These are phyloP conservation scores for Schoenoplectus triqueter DNA, from an alignment of 202 grass and related monocot species.

Conservation along the genomic window DNA sequence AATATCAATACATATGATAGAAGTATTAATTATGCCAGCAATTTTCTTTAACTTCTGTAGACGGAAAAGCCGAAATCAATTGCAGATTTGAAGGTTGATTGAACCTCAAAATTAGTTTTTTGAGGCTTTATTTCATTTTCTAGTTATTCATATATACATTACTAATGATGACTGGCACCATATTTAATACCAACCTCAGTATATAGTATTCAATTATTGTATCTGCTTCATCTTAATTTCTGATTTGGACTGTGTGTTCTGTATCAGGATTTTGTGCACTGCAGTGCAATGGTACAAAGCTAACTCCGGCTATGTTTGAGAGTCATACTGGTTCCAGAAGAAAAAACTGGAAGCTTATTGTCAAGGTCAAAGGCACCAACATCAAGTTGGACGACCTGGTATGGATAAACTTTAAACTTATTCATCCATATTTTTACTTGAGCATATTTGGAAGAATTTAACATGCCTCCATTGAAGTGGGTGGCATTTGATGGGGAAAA, in stretches of 20 bases:
- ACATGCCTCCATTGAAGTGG: neutral
- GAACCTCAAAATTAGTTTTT: neutral
- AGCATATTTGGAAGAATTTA: constrained; percentile 2
- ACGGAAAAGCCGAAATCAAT: neutral
- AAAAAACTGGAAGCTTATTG: constrained; percentile 38
- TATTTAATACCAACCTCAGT: neutral
- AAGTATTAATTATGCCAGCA: neutral
- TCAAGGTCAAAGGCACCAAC: constrained; percentile 36
- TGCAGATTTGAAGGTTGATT: constrained; percentile 1
- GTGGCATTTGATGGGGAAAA: neutral
- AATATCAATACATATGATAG: neutral
- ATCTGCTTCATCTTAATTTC: neutral
- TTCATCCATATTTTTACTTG: neutral
- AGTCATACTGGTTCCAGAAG: constrained; percentile 39
- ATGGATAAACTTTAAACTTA: neutral
- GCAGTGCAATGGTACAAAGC: constrained; percentile 37
- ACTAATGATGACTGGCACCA: neutral
- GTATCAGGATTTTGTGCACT: constrained; percentile 21
- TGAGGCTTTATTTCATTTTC: constrained; percentile 14
- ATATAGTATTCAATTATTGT: constrained; percentile 10
- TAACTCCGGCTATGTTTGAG: constrained; percentile 37
- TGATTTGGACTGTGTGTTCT: neutral
- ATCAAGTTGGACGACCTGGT: constrained; percentile 31
- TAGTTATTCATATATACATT: neutral
- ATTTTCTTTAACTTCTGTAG: neutral